Conservation (phyloP, 2,329 filamentous ascomycete species). For the Thelonectria discophora region DNA sequence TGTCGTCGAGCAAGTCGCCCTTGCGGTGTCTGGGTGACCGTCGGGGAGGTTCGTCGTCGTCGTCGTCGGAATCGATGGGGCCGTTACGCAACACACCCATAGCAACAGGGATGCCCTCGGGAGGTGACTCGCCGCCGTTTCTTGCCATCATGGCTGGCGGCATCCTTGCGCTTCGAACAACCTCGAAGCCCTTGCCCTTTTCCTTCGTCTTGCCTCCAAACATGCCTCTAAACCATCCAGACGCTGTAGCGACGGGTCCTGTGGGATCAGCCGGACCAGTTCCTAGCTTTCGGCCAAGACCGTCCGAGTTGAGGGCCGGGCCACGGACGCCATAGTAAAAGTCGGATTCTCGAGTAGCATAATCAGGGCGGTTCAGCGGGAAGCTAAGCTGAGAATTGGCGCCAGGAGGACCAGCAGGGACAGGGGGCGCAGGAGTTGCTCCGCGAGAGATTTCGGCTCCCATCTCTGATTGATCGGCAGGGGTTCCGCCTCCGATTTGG, state of each 20-base stretch:
- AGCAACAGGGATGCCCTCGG: conserved; percentile 71
- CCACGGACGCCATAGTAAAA: conserved; percentile 96
- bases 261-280: conserved; percentile 96
- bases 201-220: conserved; percentile 90
- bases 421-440: conserved; percentile 53
- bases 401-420: conserved; percentile 15
- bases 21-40: conserved; percentile 41
- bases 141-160: conserved; percentile 74
- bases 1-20: conserved; percentile 55
- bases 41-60: conserved; percentile 53
- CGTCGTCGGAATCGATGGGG: conserved; percentile 72
- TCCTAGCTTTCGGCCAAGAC: conserved; percentile 83
- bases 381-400: conserved; percentile 48
- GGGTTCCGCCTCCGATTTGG: conserved; percentile 43
- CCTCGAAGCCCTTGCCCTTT: conserved; percentile 95
- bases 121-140: conserved; percentile 70
- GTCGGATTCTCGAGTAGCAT: conserved; percentile 92
- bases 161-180: conserved; percentile 88
- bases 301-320: conserved; percentile 83
- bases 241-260: conserved; percentile 86
- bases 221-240: conserved; percentile 85
- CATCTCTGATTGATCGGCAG: conserved; percentile 52
- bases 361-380: conserved; percentile 76
- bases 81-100: conserved; percentile 67
- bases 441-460: conserved; percentile 54